Evolutionary conservation across 768 basidiomycete genomes (phyloP).

Genomic region (Mycena maculata): DNA sequence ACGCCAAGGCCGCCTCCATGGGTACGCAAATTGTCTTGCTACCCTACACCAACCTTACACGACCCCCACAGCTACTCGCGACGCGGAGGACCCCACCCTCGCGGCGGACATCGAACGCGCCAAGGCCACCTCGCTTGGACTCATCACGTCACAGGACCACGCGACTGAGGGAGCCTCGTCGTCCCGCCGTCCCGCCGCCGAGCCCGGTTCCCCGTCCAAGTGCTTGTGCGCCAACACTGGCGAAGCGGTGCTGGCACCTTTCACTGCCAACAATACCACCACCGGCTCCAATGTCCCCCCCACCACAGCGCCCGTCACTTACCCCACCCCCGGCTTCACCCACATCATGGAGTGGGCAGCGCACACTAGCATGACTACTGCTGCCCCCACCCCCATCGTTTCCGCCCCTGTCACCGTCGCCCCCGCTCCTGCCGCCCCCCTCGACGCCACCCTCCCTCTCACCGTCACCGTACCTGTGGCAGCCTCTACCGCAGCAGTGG

Average conservation of each 20-base stretch:
- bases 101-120: too few relatives aligned
- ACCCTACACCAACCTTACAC: too few relatives aligned
- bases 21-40: too few relatives aligned
- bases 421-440: not conserved
- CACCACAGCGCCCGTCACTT: too few relatives aligned
- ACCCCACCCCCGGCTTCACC: too few relatives aligned
- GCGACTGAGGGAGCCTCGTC: not conserved
- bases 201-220: not conserved
- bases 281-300: not conserved
- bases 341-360: too few relatives aligned
- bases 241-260: not conserved
- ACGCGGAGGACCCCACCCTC: too few relatives aligned
- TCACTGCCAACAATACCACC: not conserved
- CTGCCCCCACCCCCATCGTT: too few relatives aligned
- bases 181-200: not conserved
- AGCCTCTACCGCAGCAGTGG: not conserved
- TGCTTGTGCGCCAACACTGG: not conserved
- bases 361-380: too few relatives aligned
- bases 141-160: not conserved
- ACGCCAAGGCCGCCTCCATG: too few relatives aligned
- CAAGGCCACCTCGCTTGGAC: not conserved
- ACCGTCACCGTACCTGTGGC: not conserved
- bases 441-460: not conserved
- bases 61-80: too few relatives aligned
- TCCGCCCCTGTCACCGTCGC: too few relatives aligned